Percentiles rank a stretch among this genome's conserved stretches.
These are phyloP conservation scores for Babjeviella inositovora DNA, from an alignment of 805 yeast genomes.

Conservation along the genomic window DNA sequence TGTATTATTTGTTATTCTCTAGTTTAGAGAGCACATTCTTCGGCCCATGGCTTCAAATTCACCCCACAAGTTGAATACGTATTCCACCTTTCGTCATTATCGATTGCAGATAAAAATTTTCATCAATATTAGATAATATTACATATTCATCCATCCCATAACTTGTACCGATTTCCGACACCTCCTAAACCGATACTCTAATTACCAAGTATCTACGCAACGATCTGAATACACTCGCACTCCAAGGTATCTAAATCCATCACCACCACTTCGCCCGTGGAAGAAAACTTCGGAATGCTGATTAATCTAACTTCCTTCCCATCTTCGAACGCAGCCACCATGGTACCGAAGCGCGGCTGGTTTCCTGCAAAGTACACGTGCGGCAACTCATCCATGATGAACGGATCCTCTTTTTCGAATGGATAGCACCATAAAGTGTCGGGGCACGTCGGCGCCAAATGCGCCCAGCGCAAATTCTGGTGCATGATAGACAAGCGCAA, in stretches of 20 bases:
- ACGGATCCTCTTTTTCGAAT: conserved; percentile 62
- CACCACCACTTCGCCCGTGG: conserved; percentile 48
- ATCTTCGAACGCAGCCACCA: conserved; percentile 14
- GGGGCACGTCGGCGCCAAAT: conserved; percentile 87
- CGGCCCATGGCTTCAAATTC: too few species aligned
- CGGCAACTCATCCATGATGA: conserved; percentile 65
- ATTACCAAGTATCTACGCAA: conserved; percentile 1
- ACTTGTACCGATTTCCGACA: too few species aligned
- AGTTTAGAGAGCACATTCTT: too few species aligned
- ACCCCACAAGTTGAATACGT: too few species aligned
- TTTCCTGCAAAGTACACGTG: conserved; percentile 82
- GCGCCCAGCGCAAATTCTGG: conserved; percentile 67
- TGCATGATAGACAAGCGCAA: conserved; percentile 40
- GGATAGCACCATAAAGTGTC: conserved; percentile 91
- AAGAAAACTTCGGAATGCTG: conserved; percentile 54
- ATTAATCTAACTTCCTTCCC: conserved; percentile 33
- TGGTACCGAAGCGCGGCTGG: conserved; percentile 45
- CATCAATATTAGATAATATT: too few species aligned
- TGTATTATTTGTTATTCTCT: too few species aligned
- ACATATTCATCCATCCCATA: too few species aligned
- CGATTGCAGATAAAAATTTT: too few species aligned
- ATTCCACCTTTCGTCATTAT: too few species aligned
- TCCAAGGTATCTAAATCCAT: conserved; percentile 43
- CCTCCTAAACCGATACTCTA: too few species aligned
- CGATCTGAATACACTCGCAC: conserved; percentile 27